Evolutionary conservation across 306 rosid species (phyloP).

Genomic region (Clitoria ternatea): DNA sequence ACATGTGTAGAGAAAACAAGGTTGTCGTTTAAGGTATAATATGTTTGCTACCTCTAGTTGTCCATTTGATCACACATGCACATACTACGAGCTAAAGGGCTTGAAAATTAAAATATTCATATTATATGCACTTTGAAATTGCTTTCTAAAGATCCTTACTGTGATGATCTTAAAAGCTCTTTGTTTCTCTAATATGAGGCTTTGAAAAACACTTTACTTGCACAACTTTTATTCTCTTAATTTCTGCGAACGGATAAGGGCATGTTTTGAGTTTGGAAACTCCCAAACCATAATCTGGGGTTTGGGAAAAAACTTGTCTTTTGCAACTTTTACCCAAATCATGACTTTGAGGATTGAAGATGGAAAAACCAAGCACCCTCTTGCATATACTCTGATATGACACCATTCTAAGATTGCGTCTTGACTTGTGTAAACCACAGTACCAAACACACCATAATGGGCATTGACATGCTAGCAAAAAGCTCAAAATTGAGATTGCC

Average conservation of each 20-base stretch:
- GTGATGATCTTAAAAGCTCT: neutral
- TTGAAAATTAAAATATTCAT: neutral
- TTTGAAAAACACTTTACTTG: neutral
- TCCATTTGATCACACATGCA: conserved; percentile 1
- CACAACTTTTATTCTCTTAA: neutral
- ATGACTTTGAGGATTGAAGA: too few species aligned
- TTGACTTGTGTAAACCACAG: neutral
- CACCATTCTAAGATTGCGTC: neutral
- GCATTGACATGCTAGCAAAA: neutral
- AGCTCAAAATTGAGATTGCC: too few species aligned
- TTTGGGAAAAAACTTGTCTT: too few species aligned
- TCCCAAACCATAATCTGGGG: too few species aligned
- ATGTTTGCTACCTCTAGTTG: neutral
- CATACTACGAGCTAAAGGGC: neutral
- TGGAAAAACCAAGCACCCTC: too few species aligned
- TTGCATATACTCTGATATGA: neutral
- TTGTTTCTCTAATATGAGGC: neutral
- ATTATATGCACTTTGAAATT: neutral
- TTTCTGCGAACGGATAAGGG: neutral
- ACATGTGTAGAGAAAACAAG: neutral
- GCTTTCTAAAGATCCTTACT: neutral
- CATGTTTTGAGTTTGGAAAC: too few species aligned
- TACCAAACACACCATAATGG: too few species aligned
- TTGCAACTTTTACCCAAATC: too few species aligned
- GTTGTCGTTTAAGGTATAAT: neutral